A percentile compares a stretch with the other conserved stretches of the same genome.
These are phyloP conservation scores for Coleophoma eucalyptorum DNA, from an alignment of 2,329 filamentous ascomycete species.

Conservation along the genomic window DNA sequence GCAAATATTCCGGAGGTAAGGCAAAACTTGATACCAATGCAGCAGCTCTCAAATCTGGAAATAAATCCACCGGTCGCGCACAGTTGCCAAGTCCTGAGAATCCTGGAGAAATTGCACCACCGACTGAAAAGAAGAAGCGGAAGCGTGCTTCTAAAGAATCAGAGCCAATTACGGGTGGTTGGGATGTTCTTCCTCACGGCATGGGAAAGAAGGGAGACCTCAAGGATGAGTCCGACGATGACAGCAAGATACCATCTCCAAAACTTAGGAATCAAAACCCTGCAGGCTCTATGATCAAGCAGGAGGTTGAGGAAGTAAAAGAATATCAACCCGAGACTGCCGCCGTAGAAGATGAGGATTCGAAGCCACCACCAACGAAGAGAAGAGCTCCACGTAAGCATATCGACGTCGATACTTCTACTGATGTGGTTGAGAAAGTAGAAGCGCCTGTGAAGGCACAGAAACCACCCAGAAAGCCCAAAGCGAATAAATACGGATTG, in stretches of 20 bases:
- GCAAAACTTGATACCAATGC: background rate
- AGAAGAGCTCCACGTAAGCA: slow-evolving; percentile 2
- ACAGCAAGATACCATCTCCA: too few species aligned
- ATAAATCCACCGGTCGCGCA: too few species aligned
- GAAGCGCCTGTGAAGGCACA: slow-evolving; percentile 3
- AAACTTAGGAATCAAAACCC: background rate
- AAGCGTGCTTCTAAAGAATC: slow-evolving; percentile 9
- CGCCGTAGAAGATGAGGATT: background rate
- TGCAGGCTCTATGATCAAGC: too few species aligned
- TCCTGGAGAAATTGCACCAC: background rate
- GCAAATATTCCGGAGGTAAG: background rate
- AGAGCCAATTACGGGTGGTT: slow-evolving; percentile 14
- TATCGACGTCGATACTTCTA: slow-evolving; percentile 4
- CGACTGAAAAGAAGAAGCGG: slow-evolving; percentile 6
- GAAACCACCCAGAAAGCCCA: slow-evolving; percentile 17
- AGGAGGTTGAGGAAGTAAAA: background rate
- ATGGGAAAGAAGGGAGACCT: slow-evolving; percentile 34
- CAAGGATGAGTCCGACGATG: background rate
- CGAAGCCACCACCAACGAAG: background rate
- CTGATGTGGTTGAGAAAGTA: slow-evolving; percentile 9
- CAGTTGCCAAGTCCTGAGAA: background rate
- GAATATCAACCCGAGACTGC: background rate
- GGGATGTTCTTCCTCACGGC: slow-evolving; percentile 52
- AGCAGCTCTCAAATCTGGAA: too few species aligned
- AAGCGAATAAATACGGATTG: slow-evolving; percentile 44